Conservation (phyloP, 257 asterid genomes). For the Cynanchum wilfordii region DNA sequence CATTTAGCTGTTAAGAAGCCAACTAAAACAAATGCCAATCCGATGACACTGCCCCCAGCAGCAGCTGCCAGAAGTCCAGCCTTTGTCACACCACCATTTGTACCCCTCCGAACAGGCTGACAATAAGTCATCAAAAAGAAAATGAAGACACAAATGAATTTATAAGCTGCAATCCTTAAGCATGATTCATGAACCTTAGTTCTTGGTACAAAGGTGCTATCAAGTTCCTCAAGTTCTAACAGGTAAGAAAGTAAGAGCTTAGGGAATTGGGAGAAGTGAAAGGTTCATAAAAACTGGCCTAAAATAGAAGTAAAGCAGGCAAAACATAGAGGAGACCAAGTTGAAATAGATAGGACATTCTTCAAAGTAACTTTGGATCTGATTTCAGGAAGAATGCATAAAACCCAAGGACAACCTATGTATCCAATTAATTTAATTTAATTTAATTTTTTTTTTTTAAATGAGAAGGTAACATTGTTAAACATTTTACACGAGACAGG, state of each 20-base stretch:
- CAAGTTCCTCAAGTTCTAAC: neutral
- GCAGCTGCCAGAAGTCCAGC: conserved; percentile 86
- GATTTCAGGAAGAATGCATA: neutral
- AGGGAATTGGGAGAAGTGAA: neutral
- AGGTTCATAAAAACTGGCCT: neutral
- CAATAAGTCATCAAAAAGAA: neutral
- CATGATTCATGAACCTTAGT: neutral
- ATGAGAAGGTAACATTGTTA: neutral
- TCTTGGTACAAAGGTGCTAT: neutral
- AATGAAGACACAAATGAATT: neutral
- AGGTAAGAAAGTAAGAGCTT: neutral
- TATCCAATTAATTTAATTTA: too few species aligned
- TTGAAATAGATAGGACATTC: neutral
- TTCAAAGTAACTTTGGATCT: neutral
- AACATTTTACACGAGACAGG: neutral
- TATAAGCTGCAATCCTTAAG: neutral
- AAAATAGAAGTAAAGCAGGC: neutral
- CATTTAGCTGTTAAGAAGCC: conserved; percentile 72
- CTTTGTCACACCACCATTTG: conserved; percentile 92
- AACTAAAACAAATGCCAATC: conserved; percentile 54
- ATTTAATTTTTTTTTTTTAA: too few species aligned
- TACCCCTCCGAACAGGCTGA: conserved; percentile 89
- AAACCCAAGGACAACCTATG: neutral
- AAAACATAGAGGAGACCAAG: neutral
- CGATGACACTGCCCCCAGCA: conserved; percentile 72